A percentile compares a stretch with the other conserved stretches of the same genome.
Evolutionary conservation across 2,329 filamentous ascomycete species (phyloP).

Genomic region (Ophiocordyceps robertsii): DNA sequence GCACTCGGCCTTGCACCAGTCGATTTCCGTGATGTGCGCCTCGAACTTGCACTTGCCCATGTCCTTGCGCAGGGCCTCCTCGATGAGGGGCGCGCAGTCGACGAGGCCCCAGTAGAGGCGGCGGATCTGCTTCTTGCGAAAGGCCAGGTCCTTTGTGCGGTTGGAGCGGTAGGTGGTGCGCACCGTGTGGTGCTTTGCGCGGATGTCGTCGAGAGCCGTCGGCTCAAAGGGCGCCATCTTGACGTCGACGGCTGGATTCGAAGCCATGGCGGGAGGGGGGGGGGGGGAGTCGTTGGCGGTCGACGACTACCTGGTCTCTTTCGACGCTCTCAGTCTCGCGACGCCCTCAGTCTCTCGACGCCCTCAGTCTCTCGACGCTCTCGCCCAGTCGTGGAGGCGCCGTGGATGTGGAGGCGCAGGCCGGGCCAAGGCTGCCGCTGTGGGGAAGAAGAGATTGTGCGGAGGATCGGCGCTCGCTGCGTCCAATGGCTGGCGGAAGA

Average conservation of each 20-base stretch:
- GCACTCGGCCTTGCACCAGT: slow-evolving; percentile 71
- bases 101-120: slow-evolving; percentile 89
- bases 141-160: slow-evolving; percentile 72
- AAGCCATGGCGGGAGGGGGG: slow-evolving; percentile 3
- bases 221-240: slow-evolving; percentile 35
- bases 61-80: slow-evolving; percentile 65
- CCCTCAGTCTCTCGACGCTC: no score
- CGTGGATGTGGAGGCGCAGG: background rate
- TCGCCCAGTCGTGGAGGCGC: no score
- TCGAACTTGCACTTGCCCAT: slow-evolving; percentile 69
- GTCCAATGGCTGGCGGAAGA: no score
- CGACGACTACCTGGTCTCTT: slow-evolving; percentile 8
- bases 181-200: slow-evolving; percentile 42
- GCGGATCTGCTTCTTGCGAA: slow-evolving; percentile 72
- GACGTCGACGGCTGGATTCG: background rate
- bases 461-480: no score
- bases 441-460: no score
- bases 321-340: background rate
- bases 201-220: slow-evolving; percentile 55
- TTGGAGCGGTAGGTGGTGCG: slow-evolving; percentile 62
- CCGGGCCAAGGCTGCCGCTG: no score
- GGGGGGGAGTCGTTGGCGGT: no score
- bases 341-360: no score
- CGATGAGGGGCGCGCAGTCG: slow-evolving; percentile 61
- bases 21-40: slow-evolving; percentile 58